These are phyloP conservation scores for Pulveroboletus sp. DNA, from an alignment of 768 basidiomycete genomes.

Conservation along the genomic window DNA sequence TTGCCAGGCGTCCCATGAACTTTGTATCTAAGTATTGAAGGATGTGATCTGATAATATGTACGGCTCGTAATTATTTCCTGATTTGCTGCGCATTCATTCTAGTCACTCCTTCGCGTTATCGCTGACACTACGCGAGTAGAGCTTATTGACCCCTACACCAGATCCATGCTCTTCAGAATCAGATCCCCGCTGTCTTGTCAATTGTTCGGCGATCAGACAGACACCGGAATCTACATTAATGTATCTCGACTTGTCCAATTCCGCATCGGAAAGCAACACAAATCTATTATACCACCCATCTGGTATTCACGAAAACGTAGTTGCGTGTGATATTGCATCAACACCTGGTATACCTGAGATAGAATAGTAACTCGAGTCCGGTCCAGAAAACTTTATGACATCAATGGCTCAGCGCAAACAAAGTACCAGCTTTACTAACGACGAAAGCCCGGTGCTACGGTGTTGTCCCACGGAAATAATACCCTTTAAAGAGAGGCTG, in stretches of 20 bases:
- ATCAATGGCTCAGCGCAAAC: slow-evolving; percentile 8
- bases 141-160: slow-evolving; percentile 6
- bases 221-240: neutral
- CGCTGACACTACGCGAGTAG: neutral
- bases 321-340: slow-evolving; percentile 5
- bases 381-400: slow-evolving; percentile 9
- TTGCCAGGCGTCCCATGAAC: too few relatives aligned
- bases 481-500: slow-evolving; percentile 25
- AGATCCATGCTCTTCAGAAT: slow-evolving; percentile 15
- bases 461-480: slow-evolving; percentile 15
- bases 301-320: neutral
- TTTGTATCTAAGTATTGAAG: neutral
- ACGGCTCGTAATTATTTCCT: too few relatives aligned
- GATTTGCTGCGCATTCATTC: neutral
- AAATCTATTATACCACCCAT: slow-evolving; percentile 2
- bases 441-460: slow-evolving; percentile 16
- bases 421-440: slow-evolving; percentile 22
- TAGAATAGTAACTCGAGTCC: slow-evolving; percentile 6
- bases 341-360: slow-evolving; percentile 22
- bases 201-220: slow-evolving; percentile 7
- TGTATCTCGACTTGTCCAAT: slow-evolving; percentile 5
- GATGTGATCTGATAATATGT: too few relatives aligned
- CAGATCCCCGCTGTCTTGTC: slow-evolving; percentile 21
- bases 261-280: slow-evolving; percentile 1
- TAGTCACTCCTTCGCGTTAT: neutral